Percentiles rank a stretch among this genome's conserved stretches.
phyloP scores from a whole-genome alignment of 2,329 filamentous ascomycete genomes.

The Colletotrichum shisoi region DNA sequence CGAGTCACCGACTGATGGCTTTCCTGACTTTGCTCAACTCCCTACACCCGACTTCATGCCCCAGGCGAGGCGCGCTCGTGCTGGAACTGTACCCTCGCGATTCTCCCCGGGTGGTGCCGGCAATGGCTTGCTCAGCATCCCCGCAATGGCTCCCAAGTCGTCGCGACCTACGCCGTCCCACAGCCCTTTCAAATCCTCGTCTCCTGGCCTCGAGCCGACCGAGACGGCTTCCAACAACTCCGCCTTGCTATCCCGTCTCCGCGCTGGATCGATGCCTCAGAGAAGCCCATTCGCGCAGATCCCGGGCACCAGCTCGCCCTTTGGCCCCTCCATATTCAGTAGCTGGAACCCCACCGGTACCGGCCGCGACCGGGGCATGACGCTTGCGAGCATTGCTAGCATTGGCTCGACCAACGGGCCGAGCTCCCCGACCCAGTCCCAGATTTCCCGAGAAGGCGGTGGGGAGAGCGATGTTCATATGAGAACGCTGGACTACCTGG shows the following conservation, averaged over 20 bases:
- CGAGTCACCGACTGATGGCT: constrained; percentile 94
- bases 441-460: constrained; percentile 83
- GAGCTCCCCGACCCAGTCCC: constrained; percentile 84
- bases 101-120: constrained; percentile 80
- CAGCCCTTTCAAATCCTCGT: constrained; percentile 81
- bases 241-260: constrained; percentile 80
- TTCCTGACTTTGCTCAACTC: constrained; percentile 84
- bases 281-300: constrained; percentile 70
- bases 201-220: constrained; percentile 61
- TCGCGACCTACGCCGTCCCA: constrained; percentile 86
- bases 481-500: constrained; percentile 94
- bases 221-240: constrained; percentile 66
- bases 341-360: constrained; percentile 75
- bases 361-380: constrained; percentile 83
- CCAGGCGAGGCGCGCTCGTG: constrained; percentile 80
- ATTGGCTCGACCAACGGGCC: constrained; percentile 84
- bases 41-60: constrained; percentile 71
- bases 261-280: constrained; percentile 94
- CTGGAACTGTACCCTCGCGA: constrained; percentile 93
- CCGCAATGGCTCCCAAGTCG: constrained; percentile 73
- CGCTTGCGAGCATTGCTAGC: constrained; percentile 81
- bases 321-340: constrained; percentile 84
- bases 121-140: constrained; percentile 65
- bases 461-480: constrained; percentile 86
- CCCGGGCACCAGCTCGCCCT: constrained; percentile 69